Evolutionary conservation across 2,329 filamentous ascomycete genomes (phyloP), one percentile per base, ranked within the genome.

Genomic region (Trichoderma asperellum): DNA sequence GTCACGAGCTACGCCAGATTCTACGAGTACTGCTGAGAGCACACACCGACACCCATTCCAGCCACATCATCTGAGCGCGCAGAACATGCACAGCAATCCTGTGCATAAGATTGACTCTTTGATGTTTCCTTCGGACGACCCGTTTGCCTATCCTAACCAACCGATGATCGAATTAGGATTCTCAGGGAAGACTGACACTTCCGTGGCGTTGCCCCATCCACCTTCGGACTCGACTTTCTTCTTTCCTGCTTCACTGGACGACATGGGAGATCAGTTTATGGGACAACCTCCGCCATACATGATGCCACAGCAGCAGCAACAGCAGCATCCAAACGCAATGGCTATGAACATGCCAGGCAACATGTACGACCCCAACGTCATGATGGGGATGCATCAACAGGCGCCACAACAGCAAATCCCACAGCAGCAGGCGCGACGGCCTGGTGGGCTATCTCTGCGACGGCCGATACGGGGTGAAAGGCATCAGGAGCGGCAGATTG

Each of bases 101-200:
- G 82, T 94, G 18, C 87, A 91, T 72, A 91, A 92, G 76, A 85
- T 94, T 7, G 90, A 90, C 70, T 88, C 89, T 4, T 88, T 94
- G 81, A 94, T 95, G 90, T 95, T 95, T 75, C 90, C 91, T 1
- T 91, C 91, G 0, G 86, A 88, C 40, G 92, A 95, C 74, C 91
- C 92, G 0, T 91, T 95, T 72, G 91, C 90, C 0, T 96, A 95
- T 74, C 92, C 91, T 0, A 93, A 91, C 74, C 91, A 93, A 72
- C 89, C 91, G 0, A 88, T 91, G 82, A 89, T 91, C 81, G 84
- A 88, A 73, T 82, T 87, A 52, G 83, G 83, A 11, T 82, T 78
- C 73, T 79, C 79, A 32, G 73, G 75, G 34, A 79, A 78, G 71
- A 74, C 77, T n/a, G 76, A 76, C 67, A 72, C 79, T 71, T 69